Percentiles rank a stretch among this genome's conserved stretches.
Evolutionary conservation across 345 rosid species (phyloP).

Genomic region (Geranium rotundifolium): DNA sequence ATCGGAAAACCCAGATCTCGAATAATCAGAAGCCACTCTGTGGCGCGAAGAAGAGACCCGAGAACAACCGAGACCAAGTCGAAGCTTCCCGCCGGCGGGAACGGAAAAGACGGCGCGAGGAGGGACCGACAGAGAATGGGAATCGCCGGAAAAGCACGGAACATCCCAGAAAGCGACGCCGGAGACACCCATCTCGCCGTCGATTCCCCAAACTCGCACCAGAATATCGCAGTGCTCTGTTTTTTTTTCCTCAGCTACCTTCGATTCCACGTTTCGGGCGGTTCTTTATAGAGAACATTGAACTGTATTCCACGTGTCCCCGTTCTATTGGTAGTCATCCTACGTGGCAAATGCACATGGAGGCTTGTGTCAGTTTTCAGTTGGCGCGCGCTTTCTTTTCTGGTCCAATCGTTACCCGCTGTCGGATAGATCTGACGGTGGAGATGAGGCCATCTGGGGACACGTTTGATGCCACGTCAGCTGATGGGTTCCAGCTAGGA

Average conservation of each 20-base stretch:
- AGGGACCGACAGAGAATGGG: background rate
- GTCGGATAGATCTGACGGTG: slow-evolving; percentile 10
- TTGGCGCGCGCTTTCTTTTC: slow-evolving; percentile 22
- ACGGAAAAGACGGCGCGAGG: background rate
- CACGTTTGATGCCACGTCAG: slow-evolving; percentile 5
- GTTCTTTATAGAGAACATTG: background rate
- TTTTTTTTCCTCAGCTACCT: background rate
- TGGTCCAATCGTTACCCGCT: slow-evolving; percentile 4
- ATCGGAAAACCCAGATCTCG: slow-evolving; percentile 20
- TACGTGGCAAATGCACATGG: slow-evolving; percentile 10
- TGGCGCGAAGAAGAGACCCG: background rate
- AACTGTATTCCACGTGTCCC: slow-evolving; percentile 5
- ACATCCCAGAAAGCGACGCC: slow-evolving; percentile 18
- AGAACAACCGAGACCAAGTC: background rate
- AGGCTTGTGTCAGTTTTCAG: slow-evolving; percentile 15
- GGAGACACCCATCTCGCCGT: slow-evolving; percentile 10
- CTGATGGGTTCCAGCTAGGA: background rate
- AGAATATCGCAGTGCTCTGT: background rate
- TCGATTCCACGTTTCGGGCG: background rate
- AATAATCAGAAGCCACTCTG: background rate
- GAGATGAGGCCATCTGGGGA: background rate
- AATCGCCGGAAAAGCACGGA: slow-evolving; percentile 12
- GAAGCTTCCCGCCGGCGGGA: background rate
- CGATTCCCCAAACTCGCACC: background rate
- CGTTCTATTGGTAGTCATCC: background rate